phyloP scores from a whole-genome alignment of 164 flowering plant species.

The Vitis riparia region DNA sequence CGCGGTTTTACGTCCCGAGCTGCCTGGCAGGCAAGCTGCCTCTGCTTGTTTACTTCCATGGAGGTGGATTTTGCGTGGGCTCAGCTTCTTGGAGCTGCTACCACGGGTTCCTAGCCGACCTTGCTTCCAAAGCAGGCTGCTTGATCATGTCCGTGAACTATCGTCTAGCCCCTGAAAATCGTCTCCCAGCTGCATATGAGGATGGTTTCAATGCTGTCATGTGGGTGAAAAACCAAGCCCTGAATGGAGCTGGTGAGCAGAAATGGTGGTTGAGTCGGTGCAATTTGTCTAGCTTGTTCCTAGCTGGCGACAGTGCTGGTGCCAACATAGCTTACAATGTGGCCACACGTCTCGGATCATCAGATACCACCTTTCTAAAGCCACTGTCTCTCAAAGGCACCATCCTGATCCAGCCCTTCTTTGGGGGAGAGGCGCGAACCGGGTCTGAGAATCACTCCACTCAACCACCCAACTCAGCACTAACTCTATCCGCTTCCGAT shows the following conservation, averaged over 20 bases:
- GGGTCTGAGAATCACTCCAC: constrained; percentile 21
- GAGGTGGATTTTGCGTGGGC: constrained; percentile 56
- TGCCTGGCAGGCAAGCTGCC: constrained; percentile 22
- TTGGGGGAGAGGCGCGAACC: constrained; percentile 41
- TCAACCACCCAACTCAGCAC: constrained; percentile 26
- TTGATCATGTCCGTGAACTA: constrained; percentile 45
- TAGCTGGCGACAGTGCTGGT: constrained; percentile 56
- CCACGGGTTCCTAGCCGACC: constrained; percentile 36
- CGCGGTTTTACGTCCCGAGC: constrained; percentile 35
- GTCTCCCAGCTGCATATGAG: constrained; percentile 58
- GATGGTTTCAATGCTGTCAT: constrained; percentile 33
- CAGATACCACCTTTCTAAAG: neutral
- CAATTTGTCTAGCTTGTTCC: constrained; percentile 29
- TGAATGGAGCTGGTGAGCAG: constrained; percentile 9
- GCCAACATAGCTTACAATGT: constrained; percentile 53
- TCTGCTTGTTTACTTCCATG: constrained; percentile 49
- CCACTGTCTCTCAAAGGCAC: constrained; percentile 27
- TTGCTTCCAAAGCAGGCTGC: constrained; percentile 31
- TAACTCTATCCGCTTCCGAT: constrained; percentile 31
- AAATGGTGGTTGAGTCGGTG: constrained; percentile 34
- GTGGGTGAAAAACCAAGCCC: constrained; percentile 38
- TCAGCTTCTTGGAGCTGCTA: constrained; percentile 48
- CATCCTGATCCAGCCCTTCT: constrained; percentile 43
- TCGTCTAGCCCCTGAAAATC: constrained; percentile 54
- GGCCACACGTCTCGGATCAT: constrained; percentile 15